A percentile compares a stretch with the other conserved stretches of the same genome.
phyloP scores from a whole-genome alignment of 2,329 filamentous ascomycete species.

The Tolypocladium tundrense region DNA sequence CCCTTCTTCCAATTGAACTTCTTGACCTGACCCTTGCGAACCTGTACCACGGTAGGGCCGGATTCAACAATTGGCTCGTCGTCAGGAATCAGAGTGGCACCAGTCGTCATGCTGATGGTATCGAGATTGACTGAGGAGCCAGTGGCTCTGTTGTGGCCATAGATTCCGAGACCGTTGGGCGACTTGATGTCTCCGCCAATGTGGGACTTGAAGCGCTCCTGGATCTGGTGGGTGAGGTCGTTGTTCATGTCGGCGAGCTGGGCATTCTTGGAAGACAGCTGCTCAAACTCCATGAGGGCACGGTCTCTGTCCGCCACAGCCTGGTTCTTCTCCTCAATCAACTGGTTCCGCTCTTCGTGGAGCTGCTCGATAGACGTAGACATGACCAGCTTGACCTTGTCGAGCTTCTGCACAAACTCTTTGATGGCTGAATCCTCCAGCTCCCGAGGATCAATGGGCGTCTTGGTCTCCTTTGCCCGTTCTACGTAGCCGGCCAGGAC shows the following conservation, averaged over 20 bases:
- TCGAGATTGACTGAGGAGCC: conserved; percentile 43
- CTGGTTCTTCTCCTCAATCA: conserved; percentile 76
- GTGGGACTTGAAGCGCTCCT: conserved; percentile 81
- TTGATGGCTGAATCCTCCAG: conserved; percentile 87
- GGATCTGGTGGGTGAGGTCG: conserved; percentile 86
- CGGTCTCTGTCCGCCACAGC: conserved; percentile 82
- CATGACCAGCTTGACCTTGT: conserved; percentile 51
- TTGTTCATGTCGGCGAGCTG: conserved; percentile 94
- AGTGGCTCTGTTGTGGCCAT: conserved; percentile 38
- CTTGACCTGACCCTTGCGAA: conserved; percentile 85
- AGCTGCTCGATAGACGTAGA: conserved; percentile 47
- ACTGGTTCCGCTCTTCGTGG: conserved; percentile 63
- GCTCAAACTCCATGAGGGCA: conserved; percentile 90
- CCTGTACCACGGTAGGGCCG: conserved; percentile 89
- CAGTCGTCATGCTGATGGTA: conserved; percentile 42
- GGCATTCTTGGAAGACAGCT: conserved; percentile 85
- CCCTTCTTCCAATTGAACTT: conserved; percentile 99
- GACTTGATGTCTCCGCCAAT: conserved; percentile 39
- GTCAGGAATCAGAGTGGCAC: conserved; percentile 49
- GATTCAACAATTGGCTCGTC: conserved; percentile 59
- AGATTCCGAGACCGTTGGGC: conserved; percentile 47
- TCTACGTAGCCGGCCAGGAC: conserved; percentile 83
- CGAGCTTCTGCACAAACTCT: conserved; percentile 70
- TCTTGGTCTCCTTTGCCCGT: conserved; percentile 71
- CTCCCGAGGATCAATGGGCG: conserved; percentile 68